Base-by-base conservation (phyloP, 2,329 filamentous ascomycete species). In the Aureobasidium sp. region DNA sequence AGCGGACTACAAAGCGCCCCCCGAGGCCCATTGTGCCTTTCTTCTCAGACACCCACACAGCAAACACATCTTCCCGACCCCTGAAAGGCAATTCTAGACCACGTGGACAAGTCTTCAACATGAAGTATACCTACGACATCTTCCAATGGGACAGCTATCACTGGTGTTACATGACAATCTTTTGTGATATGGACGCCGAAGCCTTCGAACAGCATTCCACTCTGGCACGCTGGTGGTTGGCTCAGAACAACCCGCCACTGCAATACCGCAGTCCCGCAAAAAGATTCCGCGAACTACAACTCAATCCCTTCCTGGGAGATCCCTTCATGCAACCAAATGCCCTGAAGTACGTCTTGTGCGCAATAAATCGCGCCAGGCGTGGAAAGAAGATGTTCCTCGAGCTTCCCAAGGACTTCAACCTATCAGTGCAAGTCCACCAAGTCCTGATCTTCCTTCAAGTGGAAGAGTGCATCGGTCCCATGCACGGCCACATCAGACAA, bases 401-500 rank as follows among this genome's bases (percentile, higher is more conserved):
- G 13, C 3, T 57, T 2, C 53, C 53, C 0, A 8, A 23, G 1
- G 23, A 57, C 13, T 45, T 57, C 21, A 1, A 1, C 1, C 8
- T 57, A 2, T 27, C 53, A 7, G 38, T 57, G 1, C 19, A 45
- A 17, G 40, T 57, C 6, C 27, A 57, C 9, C 53, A 57, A 19
- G 53, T 45, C 4, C 5, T 57, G 40, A 1, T 57, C 4, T 13
- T 45, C 1, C 27, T 57, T 10, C 53, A 57, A 27, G 38, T 57
- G 3, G 23, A 45, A 17, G 53, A 57, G 10, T 43, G 38, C 40
- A 57, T 57, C 19, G 53, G 25, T 17, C 38, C 53, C 0, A 11
- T 57, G 17, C 40, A 57, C 35, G 53, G 53, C 13, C 53, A 57
- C 27, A 37, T 57, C 53, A 45, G 29, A 25, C 53, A 45, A 11